phyloP scores from a whole-genome alignment of 1,139 yeast species.

The Wickerhamomyces sp. region DNA sequence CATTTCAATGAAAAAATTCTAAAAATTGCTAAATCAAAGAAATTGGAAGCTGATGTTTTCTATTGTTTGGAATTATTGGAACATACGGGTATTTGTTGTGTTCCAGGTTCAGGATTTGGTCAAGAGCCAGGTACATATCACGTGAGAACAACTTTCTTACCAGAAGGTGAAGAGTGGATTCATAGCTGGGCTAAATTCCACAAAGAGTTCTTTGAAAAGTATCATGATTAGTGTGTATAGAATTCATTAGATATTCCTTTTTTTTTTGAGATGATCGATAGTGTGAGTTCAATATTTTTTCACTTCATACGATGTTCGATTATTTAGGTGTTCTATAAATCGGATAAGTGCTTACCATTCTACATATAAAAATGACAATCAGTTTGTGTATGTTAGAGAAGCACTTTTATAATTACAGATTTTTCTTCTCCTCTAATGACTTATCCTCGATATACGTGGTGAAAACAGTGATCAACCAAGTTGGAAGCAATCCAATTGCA shows the following conservation, averaged over 20 bases:
- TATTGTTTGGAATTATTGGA: conserved; percentile 83
- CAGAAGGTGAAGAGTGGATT: conserved; percentile 92
- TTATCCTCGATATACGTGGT: conserved; percentile 16
- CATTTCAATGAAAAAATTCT: conserved; percentile 59
- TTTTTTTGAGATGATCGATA: too few species aligned
- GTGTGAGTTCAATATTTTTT: too few species aligned
- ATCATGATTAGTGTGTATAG: conserved; percentile 30
- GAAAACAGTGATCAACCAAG: conserved; percentile 60
- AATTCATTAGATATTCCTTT: too few species aligned
- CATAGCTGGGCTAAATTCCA: conserved; percentile 75
- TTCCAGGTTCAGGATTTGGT: conserved; percentile 97
- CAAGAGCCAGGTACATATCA: conserved; percentile 87
- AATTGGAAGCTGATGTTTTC: conserved; percentile 71
- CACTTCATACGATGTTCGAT: too few species aligned
- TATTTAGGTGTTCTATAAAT: too few species aligned
- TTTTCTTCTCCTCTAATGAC: conserved; percentile 3
- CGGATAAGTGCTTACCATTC: too few species aligned
- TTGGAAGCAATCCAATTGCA: conserved; percentile 75
- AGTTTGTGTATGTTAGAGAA: too few species aligned
- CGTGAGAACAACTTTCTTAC: conserved; percentile 90
- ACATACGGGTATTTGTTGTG: conserved; percentile 92
- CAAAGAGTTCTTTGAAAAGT: conserved; percentile 56
- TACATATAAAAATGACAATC: too few species aligned
- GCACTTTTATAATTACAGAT: neutral
- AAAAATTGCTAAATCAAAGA: conserved; percentile 49